Evolutionary conservation across 345 rosid species (phyloP).

Genomic region (Eutrema heterophyllum): DNA sequence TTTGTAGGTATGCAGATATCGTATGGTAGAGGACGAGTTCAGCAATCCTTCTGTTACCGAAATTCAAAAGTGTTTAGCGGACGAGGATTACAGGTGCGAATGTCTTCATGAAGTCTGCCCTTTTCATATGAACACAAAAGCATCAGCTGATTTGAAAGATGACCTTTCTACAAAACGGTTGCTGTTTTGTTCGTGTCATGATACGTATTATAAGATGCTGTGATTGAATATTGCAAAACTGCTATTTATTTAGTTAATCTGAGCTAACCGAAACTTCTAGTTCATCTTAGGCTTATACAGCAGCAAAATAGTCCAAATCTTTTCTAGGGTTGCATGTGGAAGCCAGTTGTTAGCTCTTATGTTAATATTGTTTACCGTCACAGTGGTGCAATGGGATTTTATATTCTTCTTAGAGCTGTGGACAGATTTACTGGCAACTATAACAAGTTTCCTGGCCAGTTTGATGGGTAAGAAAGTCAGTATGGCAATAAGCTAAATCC

Average conservation of each 20-base stretch:
- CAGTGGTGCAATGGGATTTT: conserved; percentile 79
- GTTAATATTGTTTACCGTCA: conserved; percentile 14
- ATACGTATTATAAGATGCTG: not conserved
- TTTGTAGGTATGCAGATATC: conserved; percentile 76
- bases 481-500: not conserved
- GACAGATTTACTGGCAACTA: conserved; percentile 85
- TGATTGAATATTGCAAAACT: not conserved
- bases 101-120: not conserved
- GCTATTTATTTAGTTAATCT: not conserved
- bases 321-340: conserved; percentile 7
- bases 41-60: conserved; percentile 58
- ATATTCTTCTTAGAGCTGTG: conserved; percentile 84
- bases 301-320: not conserved
- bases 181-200: not conserved
- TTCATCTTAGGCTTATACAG: not conserved
- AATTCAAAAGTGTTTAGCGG: conserved; percentile 70
- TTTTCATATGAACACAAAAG: not conserved
- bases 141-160: conserved; percentile 1
- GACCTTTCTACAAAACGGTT: not conserved
- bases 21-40: conserved; percentile 76
- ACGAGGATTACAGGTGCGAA: conserved; percentile 77
- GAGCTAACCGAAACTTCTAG: not conserved
- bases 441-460: conserved; percentile 89
- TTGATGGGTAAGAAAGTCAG: conserved; percentile 66
- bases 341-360: conserved; percentile 3